These are phyloP conservation scores for Blastocystis sp. DNA, from an alignment of 352 stramenopile species.

Conservation along the genomic window DNA sequence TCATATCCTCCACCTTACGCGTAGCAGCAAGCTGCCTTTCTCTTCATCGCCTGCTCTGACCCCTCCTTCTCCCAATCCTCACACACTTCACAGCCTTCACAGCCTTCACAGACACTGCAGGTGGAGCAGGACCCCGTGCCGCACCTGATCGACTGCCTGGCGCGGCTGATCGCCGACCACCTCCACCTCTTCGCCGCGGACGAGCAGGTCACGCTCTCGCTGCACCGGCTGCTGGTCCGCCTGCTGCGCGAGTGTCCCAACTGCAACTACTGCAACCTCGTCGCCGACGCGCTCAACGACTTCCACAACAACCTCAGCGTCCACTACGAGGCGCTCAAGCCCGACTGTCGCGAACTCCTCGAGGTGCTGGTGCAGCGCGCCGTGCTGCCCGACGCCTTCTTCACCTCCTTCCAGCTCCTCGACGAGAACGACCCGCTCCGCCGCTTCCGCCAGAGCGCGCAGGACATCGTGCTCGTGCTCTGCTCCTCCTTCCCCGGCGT, in stretches of 20 bases:
- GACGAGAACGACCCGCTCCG: constrained; percentile 16
- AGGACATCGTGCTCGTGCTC: constrained; percentile 34
- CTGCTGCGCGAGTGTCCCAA: background rate
- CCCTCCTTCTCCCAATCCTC: too few relatives aligned
- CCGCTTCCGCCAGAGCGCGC: constrained; percentile 8
- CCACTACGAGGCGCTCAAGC: background rate
- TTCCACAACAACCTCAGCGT: background rate
- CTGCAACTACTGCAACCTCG: constrained; percentile 38
- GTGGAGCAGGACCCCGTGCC: constrained; percentile 6
- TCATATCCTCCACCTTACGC: background rate
- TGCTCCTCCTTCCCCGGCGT: background rate
- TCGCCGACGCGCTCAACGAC: constrained; percentile 23
- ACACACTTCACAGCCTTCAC: too few relatives aligned
- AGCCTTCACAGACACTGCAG: too few relatives aligned
- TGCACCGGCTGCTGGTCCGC: background rate
- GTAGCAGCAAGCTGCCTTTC: background rate
- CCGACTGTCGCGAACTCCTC: background rate
- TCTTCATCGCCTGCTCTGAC: background rate
- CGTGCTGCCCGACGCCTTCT: background rate
- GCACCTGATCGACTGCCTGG: constrained; percentile 2
- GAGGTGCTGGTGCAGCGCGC: background rate
- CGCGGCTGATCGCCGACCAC: constrained; percentile 25
- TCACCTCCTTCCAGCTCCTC: background rate
- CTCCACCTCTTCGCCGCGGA: background rate
- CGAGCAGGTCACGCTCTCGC: background rate